These are phyloP conservation scores for Aspergillus cavernicola DNA, from an alignment of 495 filamentous ascomycete genomes.

Conservation along the genomic window DNA sequence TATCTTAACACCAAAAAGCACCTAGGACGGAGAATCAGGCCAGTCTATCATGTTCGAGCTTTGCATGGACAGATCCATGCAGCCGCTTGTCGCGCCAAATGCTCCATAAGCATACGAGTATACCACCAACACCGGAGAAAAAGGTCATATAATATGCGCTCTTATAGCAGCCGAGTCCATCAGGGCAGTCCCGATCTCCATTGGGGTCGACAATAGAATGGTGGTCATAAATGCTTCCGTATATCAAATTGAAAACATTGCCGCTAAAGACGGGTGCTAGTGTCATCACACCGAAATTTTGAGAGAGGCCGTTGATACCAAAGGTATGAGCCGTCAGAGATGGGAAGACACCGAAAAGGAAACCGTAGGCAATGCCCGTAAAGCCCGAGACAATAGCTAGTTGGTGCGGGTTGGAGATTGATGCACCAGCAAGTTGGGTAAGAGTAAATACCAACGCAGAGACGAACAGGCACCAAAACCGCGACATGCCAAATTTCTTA, in stretches of 20 bases:
- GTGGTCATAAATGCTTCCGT: conserved; percentile 70
- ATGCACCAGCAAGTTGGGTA: conserved; percentile 75
- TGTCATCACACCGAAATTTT: conserved; percentile 95
- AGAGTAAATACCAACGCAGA: conserved; percentile 74
- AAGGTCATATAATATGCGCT: conserved; percentile 83
- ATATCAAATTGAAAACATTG: conserved; percentile 89
- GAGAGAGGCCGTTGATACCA: conserved; percentile 79
- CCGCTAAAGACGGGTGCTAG: conserved; percentile 78
- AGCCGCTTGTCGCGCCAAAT: conserved; percentile 63
- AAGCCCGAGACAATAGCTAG: conserved; percentile 76
- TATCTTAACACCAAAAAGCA: not conserved
- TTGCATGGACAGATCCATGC: conserved; percentile 25
- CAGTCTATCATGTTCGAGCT: conserved; percentile 34
- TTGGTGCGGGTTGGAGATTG: conserved; percentile 73
- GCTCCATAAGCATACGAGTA: conserved; percentile 67
- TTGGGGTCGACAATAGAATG: conserved; percentile 65
- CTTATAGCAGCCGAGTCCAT: conserved; percentile 78
- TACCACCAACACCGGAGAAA: conserved; percentile 63
- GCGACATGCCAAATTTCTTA: conserved; percentile 71
- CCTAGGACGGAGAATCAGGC: too few relatives aligned
- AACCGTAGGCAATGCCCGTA: conserved; percentile 87
- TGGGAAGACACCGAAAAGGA: conserved; percentile 92
- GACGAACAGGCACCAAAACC: conserved; percentile 83
- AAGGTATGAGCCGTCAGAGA: conserved; percentile 89
- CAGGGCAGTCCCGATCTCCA: conserved; percentile 69